Percentiles rank a stretch among this genome's conserved stretches.
phyloP scores from a whole-genome alignment of 2,329 filamentous ascomycete genomes.

The Raffaelea ambrosiae region DNA sequence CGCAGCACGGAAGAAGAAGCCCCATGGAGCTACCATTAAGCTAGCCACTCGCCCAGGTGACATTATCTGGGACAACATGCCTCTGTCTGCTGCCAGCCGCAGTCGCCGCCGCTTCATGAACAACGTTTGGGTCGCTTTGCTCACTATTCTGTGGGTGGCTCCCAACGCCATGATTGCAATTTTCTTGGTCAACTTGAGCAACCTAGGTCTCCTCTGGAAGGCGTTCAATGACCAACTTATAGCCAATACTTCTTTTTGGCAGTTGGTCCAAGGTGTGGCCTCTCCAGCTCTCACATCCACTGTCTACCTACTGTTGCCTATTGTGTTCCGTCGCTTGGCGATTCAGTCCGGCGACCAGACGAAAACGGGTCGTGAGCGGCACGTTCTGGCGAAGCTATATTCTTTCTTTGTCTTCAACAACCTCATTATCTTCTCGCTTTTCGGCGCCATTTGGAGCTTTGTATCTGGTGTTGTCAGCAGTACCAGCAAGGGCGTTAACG shows the following conservation, averaged over 20 bases:
- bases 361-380: constrained; percentile 84
- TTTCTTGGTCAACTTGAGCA: constrained; percentile 78
- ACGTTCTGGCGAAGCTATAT: constrained; percentile 85
- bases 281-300: constrained; percentile 82
- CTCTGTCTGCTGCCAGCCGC: constrained; percentile 58
- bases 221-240: constrained; percentile 61
- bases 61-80: constrained; percentile 92
- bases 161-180: constrained; percentile 93
- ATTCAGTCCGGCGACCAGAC: constrained; percentile 79
- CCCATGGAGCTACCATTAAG: constrained; percentile 65
- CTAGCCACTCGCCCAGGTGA: constrained; percentile 84
- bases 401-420: constrained; percentile 98
- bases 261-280: constrained; percentile 82
- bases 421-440: constrained; percentile 84
- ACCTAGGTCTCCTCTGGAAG: constrained; percentile 72
- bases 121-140: constrained; percentile 69
- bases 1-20: constrained; percentile 69
- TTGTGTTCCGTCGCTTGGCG: constrained; percentile 82
- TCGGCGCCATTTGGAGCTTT: constrained; percentile 73
- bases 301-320: constrained; percentile 79
- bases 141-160: constrained; percentile 81
- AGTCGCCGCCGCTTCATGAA: constrained; percentile 69
- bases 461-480: constrained; percentile 55
- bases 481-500: constrained; percentile 46
- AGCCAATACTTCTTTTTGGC: constrained; percentile 62